Conservation (phyloP, 495 filamentous ascomycete genomes). For the Podospora comata region DNA sequence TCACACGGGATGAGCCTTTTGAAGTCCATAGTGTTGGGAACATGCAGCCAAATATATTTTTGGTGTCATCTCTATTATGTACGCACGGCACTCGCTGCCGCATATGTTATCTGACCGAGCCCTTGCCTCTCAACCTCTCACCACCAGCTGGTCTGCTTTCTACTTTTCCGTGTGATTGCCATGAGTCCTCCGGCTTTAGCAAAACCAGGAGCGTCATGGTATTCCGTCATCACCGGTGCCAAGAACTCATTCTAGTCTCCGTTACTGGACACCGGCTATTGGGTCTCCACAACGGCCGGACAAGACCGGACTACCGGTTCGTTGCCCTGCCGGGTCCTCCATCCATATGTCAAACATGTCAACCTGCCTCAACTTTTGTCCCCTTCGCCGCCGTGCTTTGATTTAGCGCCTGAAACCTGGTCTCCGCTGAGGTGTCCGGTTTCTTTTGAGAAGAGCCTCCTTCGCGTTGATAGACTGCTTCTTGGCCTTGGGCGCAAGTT, state of each 20-base stretch:
- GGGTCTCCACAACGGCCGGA: constrained; percentile 15
- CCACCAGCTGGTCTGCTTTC: neutral
- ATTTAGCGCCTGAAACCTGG: constrained; percentile 37
- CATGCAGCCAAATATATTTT: no score
- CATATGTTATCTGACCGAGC: neutral
- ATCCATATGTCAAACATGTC: neutral
- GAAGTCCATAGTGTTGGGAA: neutral
- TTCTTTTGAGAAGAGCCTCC: constrained; percentile 39
- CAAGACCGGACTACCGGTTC: constrained; percentile 15
- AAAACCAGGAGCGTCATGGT: neutral
- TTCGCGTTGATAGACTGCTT: constrained; percentile 33
- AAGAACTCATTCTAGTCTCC: neutral
- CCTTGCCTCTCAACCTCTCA: neutral
- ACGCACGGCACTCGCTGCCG: neutral
- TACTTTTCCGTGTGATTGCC: neutral
- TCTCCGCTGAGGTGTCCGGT: constrained; percentile 28
- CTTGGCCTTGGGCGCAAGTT: constrained; percentile 40
- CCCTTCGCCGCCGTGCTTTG: constrained; percentile 18
- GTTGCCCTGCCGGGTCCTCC: neutral
- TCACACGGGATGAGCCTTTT: neutral
- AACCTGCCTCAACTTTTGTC: neutral
- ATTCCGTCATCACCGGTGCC: constrained; percentile 8
- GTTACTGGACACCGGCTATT: constrained; percentile 15
- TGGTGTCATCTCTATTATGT: neutral
- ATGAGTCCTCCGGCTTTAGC: neutral